These are phyloP conservation scores for Ophiostoma fasciatum DNA, from an alignment of 2,329 filamentous ascomycete genomes.

Conservation along the genomic window DNA sequence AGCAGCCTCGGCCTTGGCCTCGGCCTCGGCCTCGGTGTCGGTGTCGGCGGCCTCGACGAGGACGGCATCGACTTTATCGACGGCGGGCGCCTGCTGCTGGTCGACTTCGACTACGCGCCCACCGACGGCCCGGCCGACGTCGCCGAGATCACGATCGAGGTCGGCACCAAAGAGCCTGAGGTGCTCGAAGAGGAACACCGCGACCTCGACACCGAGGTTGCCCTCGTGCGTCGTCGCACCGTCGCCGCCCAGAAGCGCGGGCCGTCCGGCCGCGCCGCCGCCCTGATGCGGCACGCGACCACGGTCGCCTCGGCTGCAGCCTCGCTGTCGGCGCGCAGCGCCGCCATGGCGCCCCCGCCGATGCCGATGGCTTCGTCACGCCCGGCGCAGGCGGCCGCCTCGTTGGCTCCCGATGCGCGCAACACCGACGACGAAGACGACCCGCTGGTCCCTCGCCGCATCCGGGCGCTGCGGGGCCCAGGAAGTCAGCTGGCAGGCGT, in stretches of 20 bases:
- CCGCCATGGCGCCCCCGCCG: constrained; percentile 7
- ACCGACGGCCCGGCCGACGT: constrained; percentile 35
- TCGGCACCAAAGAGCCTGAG: constrained; percentile 56
- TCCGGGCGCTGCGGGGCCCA: constrained; percentile 26
- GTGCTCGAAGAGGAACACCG: constrained; percentile 57
- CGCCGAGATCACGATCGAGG: constrained; percentile 53
- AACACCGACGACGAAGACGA: constrained; percentile 28
- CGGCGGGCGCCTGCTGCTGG: constrained; percentile 54
- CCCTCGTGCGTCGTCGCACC: constrained; percentile 60
- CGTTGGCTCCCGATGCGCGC: no score
- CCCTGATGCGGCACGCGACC: constrained; percentile 35
- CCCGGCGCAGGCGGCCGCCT: not conserved
- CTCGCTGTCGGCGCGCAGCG: not conserved
- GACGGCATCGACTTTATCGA: constrained; percentile 65
- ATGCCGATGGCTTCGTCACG: not conserved
- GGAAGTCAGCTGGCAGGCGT: no score
- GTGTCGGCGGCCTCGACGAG: no score
- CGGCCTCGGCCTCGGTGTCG: no score
- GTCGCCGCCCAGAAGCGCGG: constrained; percentile 48
- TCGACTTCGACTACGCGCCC: constrained; percentile 57
- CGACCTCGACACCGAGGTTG: constrained; percentile 64
- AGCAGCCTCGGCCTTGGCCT: no score
- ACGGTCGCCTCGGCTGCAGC: constrained; percentile 17
- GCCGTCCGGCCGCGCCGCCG: constrained; percentile 26
- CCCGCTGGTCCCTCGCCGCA: constrained; percentile 35